phyloP scores from a whole-genome alignment of 129 eudicot genomes.

The Flaveria sonorensis region DNA sequence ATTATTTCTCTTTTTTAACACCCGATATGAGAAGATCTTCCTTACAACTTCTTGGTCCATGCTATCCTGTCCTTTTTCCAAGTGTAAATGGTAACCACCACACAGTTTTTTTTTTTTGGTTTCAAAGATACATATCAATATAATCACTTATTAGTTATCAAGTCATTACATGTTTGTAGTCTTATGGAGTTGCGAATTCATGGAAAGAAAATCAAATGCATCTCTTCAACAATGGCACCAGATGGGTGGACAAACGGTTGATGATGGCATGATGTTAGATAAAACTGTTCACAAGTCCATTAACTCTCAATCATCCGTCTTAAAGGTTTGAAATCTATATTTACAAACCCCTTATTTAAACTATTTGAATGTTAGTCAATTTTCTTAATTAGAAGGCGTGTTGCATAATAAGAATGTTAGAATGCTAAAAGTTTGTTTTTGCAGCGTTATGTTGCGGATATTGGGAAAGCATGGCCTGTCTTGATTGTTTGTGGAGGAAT shows the following conservation, averaged over 20 bases:
- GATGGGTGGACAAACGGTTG: constrained; percentile 87
- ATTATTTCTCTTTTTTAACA: constrained; percentile 79
- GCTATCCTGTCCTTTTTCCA: constrained; percentile 96
- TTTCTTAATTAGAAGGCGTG: background rate
- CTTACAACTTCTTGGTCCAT: constrained; percentile 95
- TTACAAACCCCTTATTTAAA: background rate
- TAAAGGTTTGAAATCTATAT: constrained; percentile 58
- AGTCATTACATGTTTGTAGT: constrained; percentile 39
- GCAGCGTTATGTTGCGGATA: constrained; percentile 95
- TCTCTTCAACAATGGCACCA: constrained; percentile 87
- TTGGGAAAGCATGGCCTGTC: constrained; percentile 95
- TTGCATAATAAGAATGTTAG: constrained; percentile 12
- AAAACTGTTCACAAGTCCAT: constrained; percentile 73
- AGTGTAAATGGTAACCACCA: constrained; percentile 77
- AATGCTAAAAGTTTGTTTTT: constrained; percentile 13
- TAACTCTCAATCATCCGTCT: constrained; percentile 74
- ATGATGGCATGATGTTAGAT: constrained; percentile 67
- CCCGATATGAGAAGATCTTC: constrained; percentile 86
- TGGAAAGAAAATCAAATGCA: constrained; percentile 76
- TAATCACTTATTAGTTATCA: background rate
- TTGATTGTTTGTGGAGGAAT: constrained; percentile 96
- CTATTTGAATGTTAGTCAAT: background rate
- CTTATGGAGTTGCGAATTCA: constrained; percentile 88
- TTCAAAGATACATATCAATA: background rate
- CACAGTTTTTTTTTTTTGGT: background rate